phyloP scores from a whole-genome alignment of 805 yeast species.

The Brettanomyces anomalus region DNA sequence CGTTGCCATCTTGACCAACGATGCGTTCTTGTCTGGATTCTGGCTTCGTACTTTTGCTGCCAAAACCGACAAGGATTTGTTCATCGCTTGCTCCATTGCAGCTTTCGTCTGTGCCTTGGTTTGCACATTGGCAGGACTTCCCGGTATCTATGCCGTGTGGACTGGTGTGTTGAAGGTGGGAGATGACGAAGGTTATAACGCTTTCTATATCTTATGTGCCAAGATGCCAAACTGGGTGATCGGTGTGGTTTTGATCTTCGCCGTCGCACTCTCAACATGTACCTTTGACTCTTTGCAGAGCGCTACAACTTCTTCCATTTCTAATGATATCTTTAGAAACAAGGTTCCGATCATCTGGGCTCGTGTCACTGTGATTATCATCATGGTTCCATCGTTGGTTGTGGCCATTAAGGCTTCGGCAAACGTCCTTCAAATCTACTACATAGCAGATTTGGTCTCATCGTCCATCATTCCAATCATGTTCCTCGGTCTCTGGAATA shows the following conservation, averaged over 20 bases:
- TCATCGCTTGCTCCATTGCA: conserved; percentile 70
- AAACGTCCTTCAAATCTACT: conserved; percentile 74
- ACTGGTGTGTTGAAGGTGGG: conserved; percentile 52
- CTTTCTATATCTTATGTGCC: conserved; percentile 63
- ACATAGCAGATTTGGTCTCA: conserved; percentile 85
- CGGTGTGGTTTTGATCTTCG: conserved; percentile 73
- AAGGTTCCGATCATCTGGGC: conserved; percentile 57
- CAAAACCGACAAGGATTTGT: conserved; percentile 61
- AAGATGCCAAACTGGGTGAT: conserved; percentile 80
- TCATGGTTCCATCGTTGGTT: conserved; percentile 82
- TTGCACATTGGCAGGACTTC: conserved; percentile 64
- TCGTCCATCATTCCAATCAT: conserved; percentile 80
- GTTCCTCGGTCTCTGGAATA: conserved; percentile 65
- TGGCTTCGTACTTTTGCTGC: conserved; percentile 95
- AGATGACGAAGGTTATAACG: conserved; percentile 51
- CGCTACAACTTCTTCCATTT: conserved; percentile 79
- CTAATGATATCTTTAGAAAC: conserved; percentile 86
- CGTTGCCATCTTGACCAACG: conserved; percentile 84
- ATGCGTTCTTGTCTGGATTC: conserved; percentile 83
- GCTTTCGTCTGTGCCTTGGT: conserved; percentile 54
- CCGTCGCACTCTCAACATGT: conserved; percentile 70
- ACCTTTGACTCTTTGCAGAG: conserved; percentile 85
- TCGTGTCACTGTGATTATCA: conserved; percentile 59
- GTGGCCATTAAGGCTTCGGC: conserved; percentile 78
- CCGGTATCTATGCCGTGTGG: conserved; percentile 91